Evolutionary conservation across 1,139 yeast genomes (phyloP).

Genomic region (Suhomyces chickasaworum): DNA sequence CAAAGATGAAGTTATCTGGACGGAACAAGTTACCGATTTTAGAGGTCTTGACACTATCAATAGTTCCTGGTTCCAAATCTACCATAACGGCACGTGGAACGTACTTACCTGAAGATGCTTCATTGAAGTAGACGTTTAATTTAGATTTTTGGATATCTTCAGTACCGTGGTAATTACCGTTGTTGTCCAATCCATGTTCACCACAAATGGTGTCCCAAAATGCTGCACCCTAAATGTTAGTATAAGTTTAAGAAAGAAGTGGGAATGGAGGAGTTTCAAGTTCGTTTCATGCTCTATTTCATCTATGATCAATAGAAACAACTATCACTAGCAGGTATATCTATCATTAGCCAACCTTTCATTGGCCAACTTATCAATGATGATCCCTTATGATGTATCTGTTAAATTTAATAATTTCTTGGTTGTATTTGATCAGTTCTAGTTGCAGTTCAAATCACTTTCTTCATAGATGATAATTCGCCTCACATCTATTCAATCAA

Average conservation of each 20-base stretch:
- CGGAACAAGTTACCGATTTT: slow-evolving; percentile 80
- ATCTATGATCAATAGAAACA: background rate
- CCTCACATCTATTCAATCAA: too few species aligned
- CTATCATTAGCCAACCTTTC: too few species aligned
- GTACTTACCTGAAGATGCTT: slow-evolving; percentile 79
- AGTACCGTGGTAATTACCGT: slow-evolving; percentile 74
- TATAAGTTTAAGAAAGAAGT: slow-evolving; percentile 13
- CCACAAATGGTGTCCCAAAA: slow-evolving; percentile 98
- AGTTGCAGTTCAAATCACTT: too few species aligned
- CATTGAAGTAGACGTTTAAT: slow-evolving; percentile 52
- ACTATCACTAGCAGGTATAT: too few species aligned
- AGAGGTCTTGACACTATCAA: slow-evolving; percentile 79
- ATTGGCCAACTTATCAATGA: too few species aligned
- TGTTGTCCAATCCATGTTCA: slow-evolving; percentile 90
- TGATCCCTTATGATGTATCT: too few species aligned
- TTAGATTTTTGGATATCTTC: slow-evolving; percentile 67
- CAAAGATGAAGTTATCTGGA: slow-evolving; percentile 87
- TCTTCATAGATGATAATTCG: too few species aligned
- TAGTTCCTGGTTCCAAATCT: slow-evolving; percentile 92
- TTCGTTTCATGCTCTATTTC: background rate
- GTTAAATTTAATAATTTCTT: too few species aligned
- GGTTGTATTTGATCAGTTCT: too few species aligned
- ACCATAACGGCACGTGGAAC: slow-evolving; percentile 93
- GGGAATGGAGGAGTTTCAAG: background rate
- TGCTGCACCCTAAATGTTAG: slow-evolving; percentile 76